phyloP scores from a whole-genome alignment of 1,284 basidiomycete genomes.

The Hemileia vastatrix region DNA sequence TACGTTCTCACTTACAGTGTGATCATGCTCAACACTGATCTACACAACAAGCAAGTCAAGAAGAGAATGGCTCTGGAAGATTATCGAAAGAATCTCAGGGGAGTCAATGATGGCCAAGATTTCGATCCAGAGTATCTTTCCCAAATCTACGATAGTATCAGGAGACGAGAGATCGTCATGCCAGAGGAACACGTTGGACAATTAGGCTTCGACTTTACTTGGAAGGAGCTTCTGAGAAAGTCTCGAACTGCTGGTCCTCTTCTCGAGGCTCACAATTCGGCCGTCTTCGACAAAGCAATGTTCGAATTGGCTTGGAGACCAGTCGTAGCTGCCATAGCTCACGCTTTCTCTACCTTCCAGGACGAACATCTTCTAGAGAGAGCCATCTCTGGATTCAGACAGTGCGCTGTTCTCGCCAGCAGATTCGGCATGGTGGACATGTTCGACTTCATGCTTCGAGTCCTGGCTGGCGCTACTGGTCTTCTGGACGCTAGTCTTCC shows the following conservation, averaged over 20 bases:
- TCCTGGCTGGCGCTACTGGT: slow-evolving; percentile 37
- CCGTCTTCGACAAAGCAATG: slow-evolving; percentile 35
- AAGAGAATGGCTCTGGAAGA: slow-evolving; percentile 41
- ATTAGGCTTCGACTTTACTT: slow-evolving; percentile 42
- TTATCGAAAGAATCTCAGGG: slow-evolving; percentile 41
- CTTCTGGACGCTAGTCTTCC: slow-evolving; percentile 30
- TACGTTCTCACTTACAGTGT: slow-evolving; percentile 42
- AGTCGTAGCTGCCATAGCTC: slow-evolving; percentile 40
- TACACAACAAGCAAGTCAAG: slow-evolving; percentile 43
- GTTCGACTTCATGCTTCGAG: slow-evolving; percentile 42
- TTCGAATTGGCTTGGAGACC: slow-evolving; percentile 39
- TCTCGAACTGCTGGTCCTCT: slow-evolving; percentile 32
- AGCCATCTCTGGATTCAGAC: slow-evolving; percentile 40
- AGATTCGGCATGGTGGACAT: slow-evolving; percentile 39
- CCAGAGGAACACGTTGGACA: slow-evolving; percentile 43
- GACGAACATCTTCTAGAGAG: slow-evolving; percentile 43
- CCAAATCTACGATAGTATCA: slow-evolving; percentile 40
- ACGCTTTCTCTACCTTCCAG: slow-evolving; percentile 38
- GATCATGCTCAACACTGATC: slow-evolving; percentile 45
- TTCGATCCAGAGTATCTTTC: slow-evolving; percentile 37
- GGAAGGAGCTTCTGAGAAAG: slow-evolving; percentile 41
- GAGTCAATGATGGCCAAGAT: slow-evolving; percentile 40
- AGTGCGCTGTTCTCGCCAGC: slow-evolving; percentile 41
- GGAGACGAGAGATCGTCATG: slow-evolving; percentile 43
- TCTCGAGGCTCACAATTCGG: slow-evolving; percentile 24